phyloP scores from a whole-genome alignment of 805 yeast genomes.

The Metschnikowia cerradonensis region DNA sequence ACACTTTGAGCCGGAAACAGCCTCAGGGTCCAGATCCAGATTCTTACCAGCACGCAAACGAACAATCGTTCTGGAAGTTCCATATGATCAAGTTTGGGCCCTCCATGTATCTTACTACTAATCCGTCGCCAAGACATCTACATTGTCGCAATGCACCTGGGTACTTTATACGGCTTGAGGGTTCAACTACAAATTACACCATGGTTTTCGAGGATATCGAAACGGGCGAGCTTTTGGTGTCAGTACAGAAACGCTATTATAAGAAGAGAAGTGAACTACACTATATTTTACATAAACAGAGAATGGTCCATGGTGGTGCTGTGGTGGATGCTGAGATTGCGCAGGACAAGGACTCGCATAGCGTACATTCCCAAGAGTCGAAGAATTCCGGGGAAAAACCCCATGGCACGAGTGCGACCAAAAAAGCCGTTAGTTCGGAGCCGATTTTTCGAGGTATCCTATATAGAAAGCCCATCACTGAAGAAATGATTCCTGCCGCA shows the following conservation, averaged over 20 bases:
- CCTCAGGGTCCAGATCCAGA: constrained; percentile 12
- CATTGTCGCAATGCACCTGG: constrained; percentile 62
- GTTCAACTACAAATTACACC: constrained; percentile 1
- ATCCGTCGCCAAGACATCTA: constrained; percentile 58
- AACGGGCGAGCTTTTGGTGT: constrained; percentile 12
- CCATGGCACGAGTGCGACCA: too few species aligned
- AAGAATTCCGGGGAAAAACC: neutral
- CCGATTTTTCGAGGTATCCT: neutral
- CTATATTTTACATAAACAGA: constrained; percentile 3
- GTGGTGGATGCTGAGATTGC: neutral
- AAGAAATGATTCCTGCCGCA: constrained; percentile 5
- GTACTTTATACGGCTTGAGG: constrained; percentile 38
- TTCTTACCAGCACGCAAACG: neutral
- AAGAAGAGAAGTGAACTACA: constrained; percentile 3
- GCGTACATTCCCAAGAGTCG: neutral
- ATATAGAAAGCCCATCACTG: constrained; percentile 8
- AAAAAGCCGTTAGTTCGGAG: neutral
- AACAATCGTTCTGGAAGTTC: constrained; percentile 53
- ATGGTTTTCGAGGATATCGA: constrained; percentile 16
- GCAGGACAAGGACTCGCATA: neutral
- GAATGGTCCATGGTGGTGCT: constrained; percentile 6
- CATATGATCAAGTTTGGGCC: constrained; percentile 54
- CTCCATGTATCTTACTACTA: constrained; percentile 61
- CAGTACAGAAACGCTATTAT: constrained; percentile 5
- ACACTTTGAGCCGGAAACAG: constrained; percentile 7